Percentiles rank a stretch among this genome's conserved stretches.
Evolutionary conservation across 2,329 filamentous ascomycete genomes (phyloP).

Genomic region (Colletotrichum agaves): DNA sequence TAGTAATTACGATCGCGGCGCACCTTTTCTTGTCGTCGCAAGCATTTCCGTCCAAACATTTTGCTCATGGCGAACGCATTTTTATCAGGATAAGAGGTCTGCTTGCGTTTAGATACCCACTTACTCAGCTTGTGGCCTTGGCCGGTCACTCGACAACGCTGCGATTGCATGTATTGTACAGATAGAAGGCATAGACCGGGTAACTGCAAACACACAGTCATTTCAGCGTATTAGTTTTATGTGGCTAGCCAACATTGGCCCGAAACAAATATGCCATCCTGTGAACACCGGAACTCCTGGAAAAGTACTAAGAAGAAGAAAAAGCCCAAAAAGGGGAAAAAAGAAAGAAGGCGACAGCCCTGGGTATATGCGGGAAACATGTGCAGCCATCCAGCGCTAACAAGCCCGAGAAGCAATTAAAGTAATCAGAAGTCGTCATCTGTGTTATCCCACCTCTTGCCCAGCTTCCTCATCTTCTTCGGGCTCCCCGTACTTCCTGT

Average conservation of each 20-base stretch:
- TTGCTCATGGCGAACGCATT: background rate
- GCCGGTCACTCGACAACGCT: background rate
- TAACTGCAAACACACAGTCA: background rate
- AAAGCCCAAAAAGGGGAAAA: background rate
- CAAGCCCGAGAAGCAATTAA: background rate
- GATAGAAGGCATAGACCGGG: slow-evolving; percentile 3
- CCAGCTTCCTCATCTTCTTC: slow-evolving; percentile 64
- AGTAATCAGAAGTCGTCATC: slow-evolving; percentile 46
- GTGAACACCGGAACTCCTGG: slow-evolving; percentile 11
- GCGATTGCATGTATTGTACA: background rate
- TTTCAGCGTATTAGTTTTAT: slow-evolving; percentile 1
- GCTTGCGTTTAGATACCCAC: slow-evolving; percentile 29
- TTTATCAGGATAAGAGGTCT: background rate
- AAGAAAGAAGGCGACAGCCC: background rate
- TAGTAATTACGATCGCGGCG: background rate
- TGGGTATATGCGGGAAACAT: slow-evolving; percentile 34
- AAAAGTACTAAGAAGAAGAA: background rate
- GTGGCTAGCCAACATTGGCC: background rate
- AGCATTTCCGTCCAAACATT: background rate
- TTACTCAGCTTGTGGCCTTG: background rate
- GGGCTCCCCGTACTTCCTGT: slow-evolving; percentile 54
- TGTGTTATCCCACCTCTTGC: slow-evolving; percentile 59
- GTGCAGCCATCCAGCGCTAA: slow-evolving; percentile 12
- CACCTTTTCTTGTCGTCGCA: background rate
- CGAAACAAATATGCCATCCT: background rate